Base-by-base conservation (phyloP, 192 early-diverging fungal genomes). In the Gorgonomyces haynaldii region DNA sequence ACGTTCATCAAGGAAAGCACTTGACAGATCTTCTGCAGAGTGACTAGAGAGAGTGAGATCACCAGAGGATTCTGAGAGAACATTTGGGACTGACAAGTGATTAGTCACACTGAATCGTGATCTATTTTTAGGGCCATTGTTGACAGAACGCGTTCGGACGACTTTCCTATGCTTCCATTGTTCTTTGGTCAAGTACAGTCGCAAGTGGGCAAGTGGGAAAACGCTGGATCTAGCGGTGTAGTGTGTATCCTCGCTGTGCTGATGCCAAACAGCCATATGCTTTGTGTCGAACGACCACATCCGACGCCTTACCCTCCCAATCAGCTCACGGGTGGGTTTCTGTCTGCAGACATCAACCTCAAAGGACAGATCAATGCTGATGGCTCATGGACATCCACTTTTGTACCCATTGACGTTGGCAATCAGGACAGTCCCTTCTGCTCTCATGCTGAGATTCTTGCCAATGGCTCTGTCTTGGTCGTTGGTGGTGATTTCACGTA, bases 401-500 rank as follows among this genome's bases (percentile, higher is more conserved):
- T 43, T 20, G 28, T 26, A 4, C 49, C 34, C 36, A 15, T 40
- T 16, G 36, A 54, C 54, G 32, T 34, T 9, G 58, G 54, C 37
- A 43, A 61, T 23, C n/a, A n/a, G n/a, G n/a, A n/a, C n/a, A n/a
- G n/a, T n/a, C n/a, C n/a, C n/a, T 69, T 69, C 52, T 69, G 66
- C 48, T 42, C 39, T n/a, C 58, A 58, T 37, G 57, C 56, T 37
- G 38, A 57, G 4, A 57, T 61, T 16, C 39, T 50, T 45, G 66
- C 52, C 26, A 37, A 69, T 42, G 66, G 66, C 17, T 20, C 12
- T 16, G 44, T 66, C 39, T 37, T 56, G 9, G 56, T 65, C 15
- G 42, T 50, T 16, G 66, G 66, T 17, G 66, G 66, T 23, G 66
- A 69, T n/a, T n/a, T n/a, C 52, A 61, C 16, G 12, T n/a, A 50